phyloP scores from a whole-genome alignment of 2,329 filamentous ascomycete genomes.

The Colletotrichum sublineola region DNA sequence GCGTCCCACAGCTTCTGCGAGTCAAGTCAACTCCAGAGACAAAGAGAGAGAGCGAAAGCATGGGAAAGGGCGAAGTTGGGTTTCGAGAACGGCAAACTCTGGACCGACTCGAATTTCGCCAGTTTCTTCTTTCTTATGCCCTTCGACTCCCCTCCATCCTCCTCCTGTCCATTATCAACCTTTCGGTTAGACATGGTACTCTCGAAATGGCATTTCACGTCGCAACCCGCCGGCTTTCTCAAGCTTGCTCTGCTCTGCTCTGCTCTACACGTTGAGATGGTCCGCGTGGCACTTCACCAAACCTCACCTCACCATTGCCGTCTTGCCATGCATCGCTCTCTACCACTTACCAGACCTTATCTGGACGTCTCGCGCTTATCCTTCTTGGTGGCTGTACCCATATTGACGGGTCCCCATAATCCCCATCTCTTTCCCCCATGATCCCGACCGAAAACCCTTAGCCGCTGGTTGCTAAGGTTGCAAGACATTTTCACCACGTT shows the following conservation, averaged over 20 bases:
- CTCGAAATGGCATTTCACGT: constrained; percentile 24
- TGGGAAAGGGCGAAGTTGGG: background rate
- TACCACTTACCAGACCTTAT: constrained; percentile 23
- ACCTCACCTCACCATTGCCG: constrained; percentile 1
- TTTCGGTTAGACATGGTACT: constrained; percentile 28
- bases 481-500: constrained; percentile 36
- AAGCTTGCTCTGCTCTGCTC: background rate
- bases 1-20: constrained; percentile 2
- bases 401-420: constrained; percentile 25
- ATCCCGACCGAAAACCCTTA: constrained; percentile 24
- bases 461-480: constrained; percentile 21
- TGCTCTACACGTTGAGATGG: constrained; percentile 17
- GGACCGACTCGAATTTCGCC: background rate
- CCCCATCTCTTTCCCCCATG: constrained; percentile 21
- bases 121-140: constrained; percentile 12
- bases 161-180: constrained; percentile 12
- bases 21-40: background rate
- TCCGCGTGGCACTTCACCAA: constrained; percentile 9
- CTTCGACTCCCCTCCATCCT: background rate
- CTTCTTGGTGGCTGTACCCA: constrained; percentile 12
- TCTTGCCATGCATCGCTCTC: constrained; percentile 1
- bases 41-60: background rate
- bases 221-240: constrained; percentile 16
- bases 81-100: constrained; percentile 22
- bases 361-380: constrained; percentile 35